These are phyloP conservation scores for Camellia lanceoleosa DNA, from an alignment of 148 eudicot genomes.

Conservation along the genomic window DNA sequence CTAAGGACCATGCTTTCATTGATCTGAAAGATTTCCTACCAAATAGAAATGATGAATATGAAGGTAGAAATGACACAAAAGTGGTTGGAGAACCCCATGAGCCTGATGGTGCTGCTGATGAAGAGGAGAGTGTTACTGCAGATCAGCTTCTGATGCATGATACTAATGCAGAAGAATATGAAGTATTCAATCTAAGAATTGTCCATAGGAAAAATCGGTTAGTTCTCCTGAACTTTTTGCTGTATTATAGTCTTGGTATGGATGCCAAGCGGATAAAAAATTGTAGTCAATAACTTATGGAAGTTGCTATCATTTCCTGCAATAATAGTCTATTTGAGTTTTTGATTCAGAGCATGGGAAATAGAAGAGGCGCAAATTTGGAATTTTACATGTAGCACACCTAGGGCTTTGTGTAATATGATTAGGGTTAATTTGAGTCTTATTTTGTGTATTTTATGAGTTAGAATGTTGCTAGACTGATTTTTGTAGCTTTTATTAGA, in stretches of 20 bases:
- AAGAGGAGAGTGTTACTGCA: conserved; percentile 33
- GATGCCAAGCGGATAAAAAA: neutral
- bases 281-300: neutral
- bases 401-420: neutral
- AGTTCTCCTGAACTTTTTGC: conserved; percentile 4
- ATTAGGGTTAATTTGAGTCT: neutral
- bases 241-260: neutral
- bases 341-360: neutral
- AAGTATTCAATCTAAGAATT: conserved; percentile 74
- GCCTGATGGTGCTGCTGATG: conserved; percentile 33
- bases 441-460: neutral
- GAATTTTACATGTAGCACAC: neutral
- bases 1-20: conserved; percentile 11
- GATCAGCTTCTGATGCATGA: conserved; percentile 48
- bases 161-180: conserved; percentile 59
- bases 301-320: neutral
- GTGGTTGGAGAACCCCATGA: conserved; percentile 29
- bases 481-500: too few relatives aligned
- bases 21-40: conserved; percentile 29
- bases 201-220: conserved; percentile 93
- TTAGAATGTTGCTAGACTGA: neutral
- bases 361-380: neutral
- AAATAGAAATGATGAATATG: conserved; percentile 21
- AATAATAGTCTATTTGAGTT: neutral
- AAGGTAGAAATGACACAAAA: conserved; percentile 22